Conservation (phyloP, 306 rosid species). For the Fagus crenata region DNA sequence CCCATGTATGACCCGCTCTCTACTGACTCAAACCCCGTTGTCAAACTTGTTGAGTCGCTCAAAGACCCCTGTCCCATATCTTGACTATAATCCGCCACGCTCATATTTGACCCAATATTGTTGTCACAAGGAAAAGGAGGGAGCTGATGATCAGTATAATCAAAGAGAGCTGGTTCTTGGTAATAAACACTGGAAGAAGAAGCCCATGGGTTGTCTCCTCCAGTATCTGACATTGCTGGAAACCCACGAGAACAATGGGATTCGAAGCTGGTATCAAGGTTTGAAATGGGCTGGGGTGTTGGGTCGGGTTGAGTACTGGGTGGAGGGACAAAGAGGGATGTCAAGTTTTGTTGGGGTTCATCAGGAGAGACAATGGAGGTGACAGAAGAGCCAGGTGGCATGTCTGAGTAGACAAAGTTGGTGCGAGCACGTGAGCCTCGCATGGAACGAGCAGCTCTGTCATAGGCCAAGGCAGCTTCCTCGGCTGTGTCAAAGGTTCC, state of each 20-base stretch:
- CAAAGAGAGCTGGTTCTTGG: background rate
- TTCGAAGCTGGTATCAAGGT: background rate
- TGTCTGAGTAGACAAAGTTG: constrained; percentile 49
- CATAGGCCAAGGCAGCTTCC: constrained; percentile 58
- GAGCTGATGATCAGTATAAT: constrained; percentile 20
- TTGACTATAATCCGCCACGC: constrained; percentile 16
- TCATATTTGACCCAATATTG: background rate
- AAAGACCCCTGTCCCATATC: constrained; percentile 20
- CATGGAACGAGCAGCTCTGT: constrained; percentile 57
- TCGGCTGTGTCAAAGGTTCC: constrained; percentile 64
- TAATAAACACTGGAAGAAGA: constrained; percentile 7
- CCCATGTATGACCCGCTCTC: background rate
- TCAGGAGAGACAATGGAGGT: constrained; percentile 53
- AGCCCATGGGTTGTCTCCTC: constrained; percentile 20
- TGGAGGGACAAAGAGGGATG: constrained; percentile 14
- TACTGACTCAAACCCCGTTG: background rate
- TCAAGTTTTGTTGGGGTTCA: constrained; percentile 22
- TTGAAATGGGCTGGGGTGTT: background rate
- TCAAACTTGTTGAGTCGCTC: constrained; percentile 5
- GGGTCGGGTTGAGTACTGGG: constrained; percentile 19
- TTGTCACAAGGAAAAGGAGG: constrained; percentile 51
- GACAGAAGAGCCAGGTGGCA: constrained; percentile 49
- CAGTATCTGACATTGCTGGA: background rate
- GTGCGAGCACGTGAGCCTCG: constrained; percentile 62
- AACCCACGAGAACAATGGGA: constrained; percentile 11